Evolutionary conservation across 2,329 filamentous ascomycete genomes (phyloP), one percentile per base, ranked within the genome.

Genomic region (Monilinia polystroma): DNA sequence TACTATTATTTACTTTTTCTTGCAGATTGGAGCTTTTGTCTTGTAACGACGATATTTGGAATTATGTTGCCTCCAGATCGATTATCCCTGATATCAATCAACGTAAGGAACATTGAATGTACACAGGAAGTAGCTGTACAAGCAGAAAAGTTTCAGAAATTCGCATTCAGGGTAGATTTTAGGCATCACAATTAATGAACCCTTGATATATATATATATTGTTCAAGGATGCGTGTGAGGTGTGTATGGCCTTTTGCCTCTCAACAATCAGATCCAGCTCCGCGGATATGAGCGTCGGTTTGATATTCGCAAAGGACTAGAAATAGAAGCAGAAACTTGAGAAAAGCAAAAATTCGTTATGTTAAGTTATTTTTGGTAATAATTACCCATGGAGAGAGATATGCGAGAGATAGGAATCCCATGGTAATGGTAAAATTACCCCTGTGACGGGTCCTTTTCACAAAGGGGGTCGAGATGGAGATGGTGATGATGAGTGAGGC

Each of bases 131-230:
- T 29, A 29, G 57, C 53, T 38, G 53, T 16, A 41, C 32, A 23
- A 38, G 23, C 32, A 32, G 26, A 47, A 49, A 47, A 35, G 56
- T 58, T 58, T 58, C 56, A 58, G 56, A 58, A 45, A n/a, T 45
- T 29, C 38, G 56, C 56, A n/a, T 56, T 32, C 56, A 45, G 38
- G 41, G 43, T 58, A 58, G 56, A 49, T 59, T 32, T 47, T 60
- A 60, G 57, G 57, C 57, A 60, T 47, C 57, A 60, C 26, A 35
- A 60, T 60, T 60, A 60, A 60, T 49, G 57, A 60, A 60, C 57
- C 57, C 43, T 60, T 60, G 57, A 23, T 60, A 49, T 49, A 35
- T 35, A 8, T 16, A 49, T 23, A 59, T 59, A 49, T 60, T 60
- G 43, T 60, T 49, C 57, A 49, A 60, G 57, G 57, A 49, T 60